Evolutionary conservation across 2,329 filamentous ascomycete species (phyloP), one percentile per base, ranked within the genome.

Genomic region (Fusarium tuaranense): DNA sequence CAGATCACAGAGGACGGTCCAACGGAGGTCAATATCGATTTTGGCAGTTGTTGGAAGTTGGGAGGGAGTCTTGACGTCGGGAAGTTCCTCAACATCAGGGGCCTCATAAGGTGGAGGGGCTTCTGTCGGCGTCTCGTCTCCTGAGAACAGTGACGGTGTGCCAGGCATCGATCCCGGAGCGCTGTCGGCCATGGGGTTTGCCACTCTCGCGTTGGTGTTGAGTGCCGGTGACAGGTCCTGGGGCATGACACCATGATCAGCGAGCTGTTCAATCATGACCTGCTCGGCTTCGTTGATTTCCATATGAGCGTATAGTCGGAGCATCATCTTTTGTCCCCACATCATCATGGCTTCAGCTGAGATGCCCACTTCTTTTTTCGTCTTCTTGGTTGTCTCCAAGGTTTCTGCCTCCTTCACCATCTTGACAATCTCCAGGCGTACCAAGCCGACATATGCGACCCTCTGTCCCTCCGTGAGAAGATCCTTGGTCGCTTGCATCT

Each of bases 281-380:
- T 99, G 97, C 83, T 99, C 97, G 16, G 90, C 92, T 25, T 92
- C 87, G 79, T 92, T 95, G 79, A 99, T 97, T 70, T 99, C 97
- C 97, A 99, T 99, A 83, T 99, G 97, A 14, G 91, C 87, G 82
- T 98, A 99, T 14, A 99, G 83, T 27, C 96, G 91, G 70, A 98
- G 91, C 95, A 99, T 99, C 89, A 98, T 97, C 85, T 97, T 97
- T 82, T 99, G 97, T 67, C 94, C 92, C 96, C 96, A 99, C 93
- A 98, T 98, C 83, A 93, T 93, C 85, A 94, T 92, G 39, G 92
- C 90, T 82, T 98, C 97, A 13, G 91, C 86, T 1, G 93, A 90
- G 70, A 92, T 85, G 34, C 90, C 88, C 13, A 95, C 82, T 51
- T 91, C 86, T 82, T 96, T 98, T 83, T 93, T 97, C 2, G 90